Conservation (phyloP, 441 rosid genomes). For the Gossypium schwendimanii region DNA sequence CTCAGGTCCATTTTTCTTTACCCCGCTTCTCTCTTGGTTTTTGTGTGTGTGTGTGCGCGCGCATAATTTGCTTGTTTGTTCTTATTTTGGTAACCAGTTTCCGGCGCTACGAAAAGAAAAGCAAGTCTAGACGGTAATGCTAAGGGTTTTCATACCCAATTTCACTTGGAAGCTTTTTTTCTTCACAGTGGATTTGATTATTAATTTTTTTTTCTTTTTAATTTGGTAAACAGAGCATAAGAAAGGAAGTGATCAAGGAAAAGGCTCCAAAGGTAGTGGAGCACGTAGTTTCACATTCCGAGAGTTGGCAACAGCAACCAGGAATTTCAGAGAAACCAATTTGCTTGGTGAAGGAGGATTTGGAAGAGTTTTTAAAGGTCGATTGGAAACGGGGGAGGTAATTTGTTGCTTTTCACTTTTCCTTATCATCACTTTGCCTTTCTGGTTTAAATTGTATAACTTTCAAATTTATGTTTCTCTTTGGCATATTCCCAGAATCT, state of each 20-base stretch:
- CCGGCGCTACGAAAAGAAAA: constrained; percentile 28
- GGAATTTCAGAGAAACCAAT: constrained; percentile 41
- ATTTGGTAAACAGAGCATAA: constrained; percentile 26
- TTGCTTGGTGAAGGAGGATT: constrained; percentile 75
- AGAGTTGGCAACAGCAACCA: constrained; percentile 49
- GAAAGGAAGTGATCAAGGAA: constrained; percentile 20
- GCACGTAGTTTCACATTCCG: constrained; percentile 60
- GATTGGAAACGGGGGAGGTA: constrained; percentile 54
- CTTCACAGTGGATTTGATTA: background rate
- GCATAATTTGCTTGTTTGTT: background rate
- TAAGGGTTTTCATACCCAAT: constrained; percentile 10
- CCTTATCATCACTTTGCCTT: background rate
- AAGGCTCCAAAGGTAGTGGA: constrained; percentile 28
- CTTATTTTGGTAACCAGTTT: constrained; percentile 14
- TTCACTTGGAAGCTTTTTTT: background rate
- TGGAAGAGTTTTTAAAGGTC: constrained; percentile 65
- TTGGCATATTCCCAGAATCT: background rate
- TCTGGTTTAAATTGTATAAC: no score
- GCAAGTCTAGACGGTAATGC: constrained; percentile 28
- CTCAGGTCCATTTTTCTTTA: constrained; percentile 32
- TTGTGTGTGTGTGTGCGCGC: background rate
- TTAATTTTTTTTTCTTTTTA: background rate
- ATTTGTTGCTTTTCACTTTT: background rate
- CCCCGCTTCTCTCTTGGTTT: background rate
- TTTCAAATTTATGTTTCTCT: background rate